These are phyloP conservation scores for Byssoonygena ceratinophila DNA, from an alignment of 2,329 filamentous ascomycete species.

Conservation along the genomic window DNA sequence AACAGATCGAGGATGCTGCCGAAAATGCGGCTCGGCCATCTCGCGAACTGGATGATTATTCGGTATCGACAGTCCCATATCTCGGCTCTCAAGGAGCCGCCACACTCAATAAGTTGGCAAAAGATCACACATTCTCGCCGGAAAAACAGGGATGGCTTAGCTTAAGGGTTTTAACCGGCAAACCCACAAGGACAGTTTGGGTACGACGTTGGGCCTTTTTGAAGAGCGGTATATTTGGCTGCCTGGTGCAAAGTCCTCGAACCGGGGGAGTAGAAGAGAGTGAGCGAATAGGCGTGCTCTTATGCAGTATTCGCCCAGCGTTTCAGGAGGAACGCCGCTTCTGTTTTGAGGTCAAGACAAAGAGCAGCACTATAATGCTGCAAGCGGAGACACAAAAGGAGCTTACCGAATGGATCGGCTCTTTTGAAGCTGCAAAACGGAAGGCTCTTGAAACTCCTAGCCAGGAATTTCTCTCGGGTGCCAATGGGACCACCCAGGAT, in stretches of 20 bases:
- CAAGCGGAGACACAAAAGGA: conserved; percentile 89
- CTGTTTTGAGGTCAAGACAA: conserved; percentile 98
- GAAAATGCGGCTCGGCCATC: conserved; percentile 65
- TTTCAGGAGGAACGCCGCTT: conserved; percentile 89
- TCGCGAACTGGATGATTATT: conserved; percentile 86
- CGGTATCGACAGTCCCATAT: conserved; percentile 78
- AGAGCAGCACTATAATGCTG: conserved; percentile 76
- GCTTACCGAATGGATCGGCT: conserved; percentile 86
- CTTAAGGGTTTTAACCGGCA: conserved; percentile 67
- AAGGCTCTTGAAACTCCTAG: conserved; percentile 70
- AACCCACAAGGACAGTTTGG: conserved; percentile 84
- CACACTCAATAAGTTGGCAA: conserved; percentile 45
- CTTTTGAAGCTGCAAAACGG: conserved; percentile 89
- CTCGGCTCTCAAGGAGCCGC: conserved; percentile 60
- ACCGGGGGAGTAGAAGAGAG: conserved; percentile 83
- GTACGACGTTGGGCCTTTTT: conserved; percentile 90
- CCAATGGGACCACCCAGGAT: conserved; percentile 40
- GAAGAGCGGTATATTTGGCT: conserved; percentile 91
- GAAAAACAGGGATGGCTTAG: conserved; percentile 97
- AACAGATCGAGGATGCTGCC: conserved; percentile 70
- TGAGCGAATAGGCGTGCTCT: conserved; percentile 86
- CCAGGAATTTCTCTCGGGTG: conserved; percentile 38
- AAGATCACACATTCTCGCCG: conserved; percentile 34
- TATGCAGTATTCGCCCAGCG: conserved; percentile 85
- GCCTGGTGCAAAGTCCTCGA: conserved; percentile 70